These are phyloP conservation scores for Arthroderma uncinatum DNA, from an alignment of 2,329 filamentous ascomycete species.

Conservation along the genomic window DNA sequence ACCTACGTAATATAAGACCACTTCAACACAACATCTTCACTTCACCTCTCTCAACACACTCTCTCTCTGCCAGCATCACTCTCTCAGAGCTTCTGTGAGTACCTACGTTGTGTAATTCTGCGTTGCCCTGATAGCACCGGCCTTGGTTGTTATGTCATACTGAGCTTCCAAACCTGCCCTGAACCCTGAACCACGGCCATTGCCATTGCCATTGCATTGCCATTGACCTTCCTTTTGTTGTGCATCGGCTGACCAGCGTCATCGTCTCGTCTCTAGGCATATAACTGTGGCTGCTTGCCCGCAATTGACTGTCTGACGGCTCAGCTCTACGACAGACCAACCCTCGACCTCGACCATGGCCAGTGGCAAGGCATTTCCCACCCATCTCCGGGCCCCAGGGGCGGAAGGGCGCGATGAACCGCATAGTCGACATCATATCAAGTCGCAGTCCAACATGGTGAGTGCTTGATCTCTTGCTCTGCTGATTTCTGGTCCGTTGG, in stretches of 20 bases:
- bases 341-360: constrained; percentile 46
- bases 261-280: not conserved
- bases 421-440: constrained; percentile 40
- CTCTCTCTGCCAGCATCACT: not conserved
- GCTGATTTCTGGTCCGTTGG: not conserved
- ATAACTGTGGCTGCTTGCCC: not conserved
- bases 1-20: not conserved
- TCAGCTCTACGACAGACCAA: not conserved
- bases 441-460: constrained; percentile 47
- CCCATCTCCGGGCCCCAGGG: constrained; percentile 58
- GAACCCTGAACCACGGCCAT: not conserved
- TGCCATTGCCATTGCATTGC: too few relatives aligned
- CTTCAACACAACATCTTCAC: not conserved
- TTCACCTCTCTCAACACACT: not conserved
- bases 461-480: constrained; percentile 21
- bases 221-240: not conserved
- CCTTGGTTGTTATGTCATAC: not conserved
- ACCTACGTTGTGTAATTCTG: too few relatives aligned
- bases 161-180: not conserved
- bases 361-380: constrained; percentile 59
- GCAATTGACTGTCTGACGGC: not conserved
- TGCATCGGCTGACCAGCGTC: not conserved
- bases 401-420: constrained; percentile 25
- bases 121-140: not conserved
- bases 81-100: too few relatives aligned